A percentile compares a stretch with the other conserved stretches of the same genome.
phyloP scores from a whole-genome alignment of 495 filamentous ascomycete species.

The Lepidopterella palustris region DNA sequence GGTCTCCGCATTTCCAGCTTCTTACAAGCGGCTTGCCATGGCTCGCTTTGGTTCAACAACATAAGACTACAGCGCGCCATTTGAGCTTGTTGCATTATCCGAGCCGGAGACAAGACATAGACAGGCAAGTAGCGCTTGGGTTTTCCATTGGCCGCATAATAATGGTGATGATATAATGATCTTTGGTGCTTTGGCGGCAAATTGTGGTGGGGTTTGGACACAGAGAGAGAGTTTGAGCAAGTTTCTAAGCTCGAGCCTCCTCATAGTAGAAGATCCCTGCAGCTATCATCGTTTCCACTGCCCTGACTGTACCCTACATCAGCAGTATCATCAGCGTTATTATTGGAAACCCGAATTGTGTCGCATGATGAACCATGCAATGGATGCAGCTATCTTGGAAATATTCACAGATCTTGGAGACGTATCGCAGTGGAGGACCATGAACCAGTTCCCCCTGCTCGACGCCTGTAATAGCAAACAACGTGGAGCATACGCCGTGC shows the following conservation, averaged over 20 bases:
- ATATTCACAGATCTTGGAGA: too few species aligned
- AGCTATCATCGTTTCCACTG: too few species aligned
- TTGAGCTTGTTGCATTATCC: constrained; percentile 16
- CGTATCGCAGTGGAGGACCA: too few species aligned
- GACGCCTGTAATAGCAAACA: neutral
- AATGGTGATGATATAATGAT: too few species aligned
- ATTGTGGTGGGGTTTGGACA: neutral
- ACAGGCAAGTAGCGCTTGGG: neutral
- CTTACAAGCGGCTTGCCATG: too few species aligned
- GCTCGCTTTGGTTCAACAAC: too few species aligned
- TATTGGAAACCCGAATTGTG: neutral
- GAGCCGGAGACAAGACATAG: neutral
- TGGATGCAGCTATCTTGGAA: neutral
- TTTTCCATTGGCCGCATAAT: too few species aligned
- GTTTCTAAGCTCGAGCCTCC: constrained; percentile 4
- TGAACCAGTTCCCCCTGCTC: neutral
- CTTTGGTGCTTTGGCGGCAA: neutral
- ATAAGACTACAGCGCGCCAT: too few species aligned
- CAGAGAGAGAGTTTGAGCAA: constrained; percentile 18
- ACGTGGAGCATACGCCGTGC: too few species aligned
- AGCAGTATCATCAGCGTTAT: too few species aligned
- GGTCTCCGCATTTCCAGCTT: too few species aligned
- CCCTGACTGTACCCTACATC: too few species aligned
- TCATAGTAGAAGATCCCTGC: neutral
- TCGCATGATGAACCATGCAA: neutral